These are phyloP conservation scores for Fomes fomentarius DNA, from an alignment of 1,284 basidiomycete species.

Conservation along the genomic window DNA sequence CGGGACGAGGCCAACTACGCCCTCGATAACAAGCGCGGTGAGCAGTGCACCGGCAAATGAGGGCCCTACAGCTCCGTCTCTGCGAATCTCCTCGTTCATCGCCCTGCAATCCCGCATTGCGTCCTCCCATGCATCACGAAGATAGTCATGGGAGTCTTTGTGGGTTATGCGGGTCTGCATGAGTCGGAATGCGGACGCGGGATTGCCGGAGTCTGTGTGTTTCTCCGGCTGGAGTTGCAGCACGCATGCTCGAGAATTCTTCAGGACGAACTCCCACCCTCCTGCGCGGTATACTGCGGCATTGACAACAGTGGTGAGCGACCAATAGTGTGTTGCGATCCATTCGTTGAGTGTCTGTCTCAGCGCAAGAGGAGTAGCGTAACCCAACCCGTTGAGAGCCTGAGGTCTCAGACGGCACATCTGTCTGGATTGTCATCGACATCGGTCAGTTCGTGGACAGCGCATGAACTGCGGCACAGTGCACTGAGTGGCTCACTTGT, in stretches of 20 bases:
- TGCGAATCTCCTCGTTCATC: background rate
- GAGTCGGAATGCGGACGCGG: background rate
- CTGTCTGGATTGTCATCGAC: background rate
- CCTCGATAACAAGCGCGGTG: background rate
- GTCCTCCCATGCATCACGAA: background rate
- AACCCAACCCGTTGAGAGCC: background rate
- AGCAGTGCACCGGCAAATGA: constrained; percentile 1
- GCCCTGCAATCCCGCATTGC: background rate
- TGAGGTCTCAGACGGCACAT: background rate
- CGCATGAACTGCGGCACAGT: background rate
- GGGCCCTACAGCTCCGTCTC: background rate
- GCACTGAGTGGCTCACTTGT: background rate
- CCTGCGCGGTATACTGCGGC: constrained; percentile 3
- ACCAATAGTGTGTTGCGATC: background rate
- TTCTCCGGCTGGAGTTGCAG: background rate
- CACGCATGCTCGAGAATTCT: background rate
- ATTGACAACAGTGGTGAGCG: constrained; percentile 1
- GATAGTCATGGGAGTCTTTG: background rate
- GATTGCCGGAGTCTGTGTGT: background rate
- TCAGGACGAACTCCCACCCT: constrained; percentile 3
- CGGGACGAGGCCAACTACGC: background rate
- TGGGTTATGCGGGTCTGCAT: background rate
- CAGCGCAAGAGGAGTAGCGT: background rate
- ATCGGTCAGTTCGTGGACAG: background rate
- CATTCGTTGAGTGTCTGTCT: constrained; percentile 3